Evolutionary conservation across 805 yeast species (phyloP), one percentile per base, ranked within the genome.

Genomic region (Saccharomyces eubayanus): DNA sequence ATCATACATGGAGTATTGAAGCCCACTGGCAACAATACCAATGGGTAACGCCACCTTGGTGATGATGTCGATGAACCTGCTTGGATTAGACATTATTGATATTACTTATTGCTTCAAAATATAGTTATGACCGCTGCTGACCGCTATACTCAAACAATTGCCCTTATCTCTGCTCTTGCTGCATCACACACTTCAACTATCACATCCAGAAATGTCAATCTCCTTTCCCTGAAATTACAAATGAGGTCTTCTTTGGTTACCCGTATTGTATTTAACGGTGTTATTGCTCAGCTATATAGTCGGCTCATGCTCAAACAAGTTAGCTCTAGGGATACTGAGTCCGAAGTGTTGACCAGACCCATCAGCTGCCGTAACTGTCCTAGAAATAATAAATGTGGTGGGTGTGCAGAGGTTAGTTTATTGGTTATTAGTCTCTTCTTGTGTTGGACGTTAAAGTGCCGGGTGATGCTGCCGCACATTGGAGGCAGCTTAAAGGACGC

Each of bases 1-100:
- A 67, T 94, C 98, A 69, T 89, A 94, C 73, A 94, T 76, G 29
- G 97, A 84, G 62, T 86, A 82, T 67, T 89, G 92, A 8, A 85
- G 86, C 10, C 86, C 83, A 40, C 89, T 76, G 51, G 84, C 68
- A 21, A 86, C 84, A 12, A 84, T 66, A 64, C 91, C 91, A 3
- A 79, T 78, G 9, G 94, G 94, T 36, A 85, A 69, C 3, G 92
- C 92, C 54, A 87, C 69, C 62, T 66, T 69, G 21, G 67, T 62
- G 28, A 68, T 47, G 16, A 59, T 55, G 50, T 66, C 70, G 5
- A 67, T 60, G 2, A 65, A 50, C 58, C 62, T 64, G 21, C 11
- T 16, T n/a, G 43, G 9, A 36, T 36, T 36, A 16, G 43, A 36
- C 43, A 36, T 36, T 36, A 21, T 36, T 36, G 0, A 36, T 9